Evolutionary conservation across 2,329 filamentous ascomycete genomes (phyloP).

Genomic region (Zelopaecilomyces penicillatus): DNA sequence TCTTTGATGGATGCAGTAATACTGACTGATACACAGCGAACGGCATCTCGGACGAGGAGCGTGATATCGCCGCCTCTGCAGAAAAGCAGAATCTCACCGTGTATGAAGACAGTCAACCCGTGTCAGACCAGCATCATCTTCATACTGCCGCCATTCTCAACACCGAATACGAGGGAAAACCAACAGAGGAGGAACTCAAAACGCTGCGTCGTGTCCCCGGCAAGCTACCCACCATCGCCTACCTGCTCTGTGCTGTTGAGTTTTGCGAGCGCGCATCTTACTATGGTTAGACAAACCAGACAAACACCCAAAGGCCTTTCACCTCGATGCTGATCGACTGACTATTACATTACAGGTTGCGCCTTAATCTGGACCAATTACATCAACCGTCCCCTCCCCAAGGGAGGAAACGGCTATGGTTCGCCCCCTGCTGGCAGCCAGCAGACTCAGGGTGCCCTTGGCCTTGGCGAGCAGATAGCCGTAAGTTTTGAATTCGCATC

Average conservation of each 20-base stretch:
- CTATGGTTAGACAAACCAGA: constrained; percentile 34
- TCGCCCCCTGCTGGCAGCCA: constrained; percentile 31
- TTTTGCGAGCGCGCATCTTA: constrained; percentile 54
- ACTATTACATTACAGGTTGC: constrained; percentile 9
- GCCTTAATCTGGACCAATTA: constrained; percentile 40
- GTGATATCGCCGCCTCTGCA: no score
- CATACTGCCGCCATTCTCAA: constrained; percentile 10
- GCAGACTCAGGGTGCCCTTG: constrained; percentile 49
- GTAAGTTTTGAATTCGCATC: constrained; percentile 3
- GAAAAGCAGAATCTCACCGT: no score
- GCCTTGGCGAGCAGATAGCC: constrained; percentile 35
- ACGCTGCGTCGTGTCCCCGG: constrained; percentile 46
- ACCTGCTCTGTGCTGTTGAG: constrained; percentile 49
- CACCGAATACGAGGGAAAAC: constrained; percentile 29
- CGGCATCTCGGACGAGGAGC: no score
- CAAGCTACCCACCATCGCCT: constrained; percentile 42
- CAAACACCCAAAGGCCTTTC: neutral
- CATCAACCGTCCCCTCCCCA: constrained; percentile 51
- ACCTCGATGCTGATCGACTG: neutral
- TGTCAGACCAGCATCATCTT: no score
- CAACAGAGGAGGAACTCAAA: constrained; percentile 44
- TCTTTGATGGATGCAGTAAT: no score
- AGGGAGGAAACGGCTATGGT: constrained; percentile 38
- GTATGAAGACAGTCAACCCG: no score
- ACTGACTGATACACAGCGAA: no score